These are phyloP conservation scores for Syzygium oleosum DNA, from an alignment of 345 rosid genomes.

Conservation along the genomic window DNA sequence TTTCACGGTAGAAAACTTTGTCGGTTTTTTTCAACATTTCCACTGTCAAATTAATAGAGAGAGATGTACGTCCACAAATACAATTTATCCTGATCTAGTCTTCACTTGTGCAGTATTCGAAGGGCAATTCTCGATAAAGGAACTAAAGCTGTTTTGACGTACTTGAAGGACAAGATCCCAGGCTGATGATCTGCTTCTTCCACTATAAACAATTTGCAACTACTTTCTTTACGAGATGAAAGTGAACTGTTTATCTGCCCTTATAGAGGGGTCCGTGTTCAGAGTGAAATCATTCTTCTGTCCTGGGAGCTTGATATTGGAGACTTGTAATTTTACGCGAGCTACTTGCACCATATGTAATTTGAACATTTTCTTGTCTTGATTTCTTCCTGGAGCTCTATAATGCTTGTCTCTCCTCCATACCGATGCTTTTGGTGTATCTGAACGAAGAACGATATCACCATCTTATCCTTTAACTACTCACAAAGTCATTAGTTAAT, in stretches of 20 bases:
- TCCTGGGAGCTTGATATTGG: background rate
- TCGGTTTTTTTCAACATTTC: background rate
- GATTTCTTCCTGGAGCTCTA: background rate
- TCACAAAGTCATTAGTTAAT: background rate
- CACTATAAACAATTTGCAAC: background rate
- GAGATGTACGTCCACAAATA: background rate
- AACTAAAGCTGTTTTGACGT: constrained; percentile 71
- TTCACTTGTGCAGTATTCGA: constrained; percentile 49
- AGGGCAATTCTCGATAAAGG: constrained; percentile 81
- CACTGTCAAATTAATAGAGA: background rate
- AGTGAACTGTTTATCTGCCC: background rate
- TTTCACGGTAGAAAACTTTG: background rate
- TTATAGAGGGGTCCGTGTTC: background rate
- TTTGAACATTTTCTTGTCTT: background rate
- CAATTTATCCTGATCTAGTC: background rate
- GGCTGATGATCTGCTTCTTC: background rate
- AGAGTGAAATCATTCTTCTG: background rate
- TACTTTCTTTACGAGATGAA: background rate
- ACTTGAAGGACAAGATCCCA: constrained; percentile 78
- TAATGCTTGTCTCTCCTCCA: background rate
- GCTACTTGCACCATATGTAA: background rate
- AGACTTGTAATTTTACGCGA: background rate
- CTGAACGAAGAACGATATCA: background rate
- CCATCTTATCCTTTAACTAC: background rate
- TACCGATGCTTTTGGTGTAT: background rate